Conservation (phyloP, 2,329 filamentous ascomycete genomes). For the Apiospora rasikravindrae region DNA sequence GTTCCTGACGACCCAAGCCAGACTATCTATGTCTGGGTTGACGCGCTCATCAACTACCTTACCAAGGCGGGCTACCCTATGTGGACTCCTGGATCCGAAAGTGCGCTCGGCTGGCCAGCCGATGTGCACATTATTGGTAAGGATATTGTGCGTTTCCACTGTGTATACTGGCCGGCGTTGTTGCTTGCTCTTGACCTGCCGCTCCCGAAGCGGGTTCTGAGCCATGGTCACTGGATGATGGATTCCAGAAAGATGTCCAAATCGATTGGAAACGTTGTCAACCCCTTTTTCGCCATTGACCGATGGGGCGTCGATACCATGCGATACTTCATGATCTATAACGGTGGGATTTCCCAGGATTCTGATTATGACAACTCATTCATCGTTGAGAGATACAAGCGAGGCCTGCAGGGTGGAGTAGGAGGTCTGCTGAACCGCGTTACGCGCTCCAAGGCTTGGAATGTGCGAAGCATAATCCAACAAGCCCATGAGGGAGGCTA, state of each 20-base stretch:
- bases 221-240: conserved; percentile 96
- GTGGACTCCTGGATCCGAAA: conserved; percentile 70
- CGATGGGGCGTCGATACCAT: conserved; percentile 87
- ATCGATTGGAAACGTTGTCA: conserved; percentile 91
- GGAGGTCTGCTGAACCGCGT: conserved; percentile 82
- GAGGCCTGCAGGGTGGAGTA: conserved; percentile 75
- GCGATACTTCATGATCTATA: conserved; percentile 85
- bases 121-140: conserved; percentile 94
- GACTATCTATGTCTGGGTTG: conserved; percentile 98
- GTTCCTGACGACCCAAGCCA: conserved; percentile 85
- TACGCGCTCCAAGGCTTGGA: conserved; percentile 72
- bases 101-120: conserved; percentile 79
- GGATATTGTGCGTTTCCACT: conserved; percentile 95
- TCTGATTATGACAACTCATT: conserved; percentile 82
- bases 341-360: conserved; percentile 79
- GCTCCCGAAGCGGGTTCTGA: conserved; percentile 78
- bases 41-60: conserved; percentile 92
- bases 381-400: conserved; percentile 79
- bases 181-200: conserved; percentile 86
- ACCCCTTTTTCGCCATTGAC: conserved; percentile 89
- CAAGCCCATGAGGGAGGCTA: conserved; percentile 25
- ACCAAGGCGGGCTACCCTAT: conserved; percentile 84
- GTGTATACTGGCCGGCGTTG: conserved; percentile 97
- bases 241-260: conserved; percentile 95
- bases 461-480: conserved; percentile 63